These are phyloP conservation scores for Begonia peltatifolia DNA, from an alignment of 306 rosid species.

Conservation along the genomic window DNA sequence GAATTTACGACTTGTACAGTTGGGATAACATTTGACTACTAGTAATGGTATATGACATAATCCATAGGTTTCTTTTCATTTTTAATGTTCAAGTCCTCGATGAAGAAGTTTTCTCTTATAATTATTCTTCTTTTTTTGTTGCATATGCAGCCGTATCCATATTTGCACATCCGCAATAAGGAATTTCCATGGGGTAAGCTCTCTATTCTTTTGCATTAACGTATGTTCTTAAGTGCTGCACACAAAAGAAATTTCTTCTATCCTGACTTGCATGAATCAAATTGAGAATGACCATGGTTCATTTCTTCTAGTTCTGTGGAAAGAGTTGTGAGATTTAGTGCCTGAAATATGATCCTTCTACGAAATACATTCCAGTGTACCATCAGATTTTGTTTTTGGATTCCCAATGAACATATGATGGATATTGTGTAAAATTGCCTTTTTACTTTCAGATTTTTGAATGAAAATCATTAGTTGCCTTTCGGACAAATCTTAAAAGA, in stretches of 20 bases:
- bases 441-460: too few relatives aligned
- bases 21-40: background rate
- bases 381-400: too few relatives aligned
- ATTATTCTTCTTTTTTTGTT: background rate
- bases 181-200: conserved; percentile 98
- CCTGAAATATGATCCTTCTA: too few relatives aligned
- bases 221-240: background rate
- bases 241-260: background rate
- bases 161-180: conserved; percentile 84
- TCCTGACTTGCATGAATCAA: too few relatives aligned
- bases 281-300: too few relatives aligned
- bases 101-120: conserved; percentile 2
- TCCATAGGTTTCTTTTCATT: background rate
- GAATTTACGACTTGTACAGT: background rate
- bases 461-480: too few relatives aligned
- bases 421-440: too few relatives aligned
- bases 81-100: background rate
- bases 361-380: too few relatives aligned
- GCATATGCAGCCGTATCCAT: conserved; percentile 36
- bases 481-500: too few relatives aligned
- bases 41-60: background rate
- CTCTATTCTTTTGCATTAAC: background rate
- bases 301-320: too few relatives aligned
- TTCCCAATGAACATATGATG: too few relatives aligned
- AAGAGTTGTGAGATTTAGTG: too few relatives aligned